phyloP scores from a whole-genome alignment of 495 filamentous ascomycete genomes.

The Clavariopsis aquatica region DNA sequence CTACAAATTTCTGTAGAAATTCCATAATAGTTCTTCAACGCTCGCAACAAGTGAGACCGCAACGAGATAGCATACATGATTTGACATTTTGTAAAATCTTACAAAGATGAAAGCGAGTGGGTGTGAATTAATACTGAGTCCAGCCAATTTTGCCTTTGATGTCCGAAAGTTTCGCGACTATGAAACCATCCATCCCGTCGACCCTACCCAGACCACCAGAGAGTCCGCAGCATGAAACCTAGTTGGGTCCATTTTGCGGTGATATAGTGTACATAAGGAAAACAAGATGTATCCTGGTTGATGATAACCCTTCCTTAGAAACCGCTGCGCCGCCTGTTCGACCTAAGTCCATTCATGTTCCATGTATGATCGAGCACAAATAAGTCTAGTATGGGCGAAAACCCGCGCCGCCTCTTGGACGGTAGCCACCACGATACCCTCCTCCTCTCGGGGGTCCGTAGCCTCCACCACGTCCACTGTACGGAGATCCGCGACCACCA shows the following conservation, averaged over 20 bases:
- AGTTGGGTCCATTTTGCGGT: not conserved
- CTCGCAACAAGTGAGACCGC: too few relatives aligned
- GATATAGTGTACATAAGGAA: constrained; percentile 31
- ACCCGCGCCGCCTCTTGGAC: constrained; percentile 73
- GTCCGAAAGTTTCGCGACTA: not conserved
- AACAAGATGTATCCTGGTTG: constrained; percentile 4
- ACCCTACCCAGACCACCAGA: constrained; percentile 6
- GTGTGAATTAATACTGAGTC: not conserved
- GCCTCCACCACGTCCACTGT: constrained; percentile 59
- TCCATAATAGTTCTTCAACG: not conserved
- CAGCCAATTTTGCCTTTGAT: not conserved
- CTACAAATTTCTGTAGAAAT: not conserved
- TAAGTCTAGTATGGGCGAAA: constrained; percentile 75
- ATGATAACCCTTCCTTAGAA: constrained; percentile 7
- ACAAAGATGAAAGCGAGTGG: not conserved
- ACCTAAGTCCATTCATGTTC: constrained; percentile 12
- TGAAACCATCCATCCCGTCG: not conserved
- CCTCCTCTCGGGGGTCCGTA: constrained; percentile 39
- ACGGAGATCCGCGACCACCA: constrained; percentile 65
- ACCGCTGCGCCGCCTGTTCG: not conserved
- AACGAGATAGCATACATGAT: too few relatives aligned
- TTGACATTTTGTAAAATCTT: too few relatives aligned
- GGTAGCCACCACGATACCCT: constrained; percentile 61
- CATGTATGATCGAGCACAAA: not conserved
- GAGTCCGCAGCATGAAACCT: not conserved